phyloP scores from a whole-genome alignment of 2,329 filamentous ascomycete species.

The Fusarium pseudocircinatum region DNA sequence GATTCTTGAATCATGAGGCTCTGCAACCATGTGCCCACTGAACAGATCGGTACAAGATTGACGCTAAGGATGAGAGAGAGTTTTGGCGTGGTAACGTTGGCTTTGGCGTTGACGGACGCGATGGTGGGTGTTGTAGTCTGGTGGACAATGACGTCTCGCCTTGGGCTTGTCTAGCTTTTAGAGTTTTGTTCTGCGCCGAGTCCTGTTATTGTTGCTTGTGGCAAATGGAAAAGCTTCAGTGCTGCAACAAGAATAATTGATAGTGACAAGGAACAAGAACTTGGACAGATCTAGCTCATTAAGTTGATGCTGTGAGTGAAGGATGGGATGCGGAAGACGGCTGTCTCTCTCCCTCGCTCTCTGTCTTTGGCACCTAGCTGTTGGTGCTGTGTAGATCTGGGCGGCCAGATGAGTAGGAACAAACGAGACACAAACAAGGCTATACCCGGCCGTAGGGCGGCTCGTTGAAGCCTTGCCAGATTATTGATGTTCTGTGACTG shows the following conservation, averaged over 20 bases:
- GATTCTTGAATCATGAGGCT: conserved; percentile 40
- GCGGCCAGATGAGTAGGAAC: neutral
- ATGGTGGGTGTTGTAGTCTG: conserved; percentile 11
- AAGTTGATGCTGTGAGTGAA: neutral
- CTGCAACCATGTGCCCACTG: conserved; percentile 25
- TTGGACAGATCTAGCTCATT: neutral
- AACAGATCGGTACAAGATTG: conserved; percentile 4
- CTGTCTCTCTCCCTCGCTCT: neutral
- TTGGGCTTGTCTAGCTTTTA: neutral
- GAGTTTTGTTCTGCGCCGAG: conserved; percentile 14
- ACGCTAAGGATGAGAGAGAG: neutral
- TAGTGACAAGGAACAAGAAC: conserved; percentile 4
- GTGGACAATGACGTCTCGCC: conserved; percentile 39
- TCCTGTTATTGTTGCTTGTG: conserved; percentile 33
- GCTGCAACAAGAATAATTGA: conserved; percentile 1
- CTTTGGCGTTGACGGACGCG: conserved; percentile 3
- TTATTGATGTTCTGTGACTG: neutral
- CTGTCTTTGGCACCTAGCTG: neutral
- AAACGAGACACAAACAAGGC: neutral
- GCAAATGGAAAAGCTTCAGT: conserved; percentile 16
- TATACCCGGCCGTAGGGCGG: neutral
- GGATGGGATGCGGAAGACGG: neutral
- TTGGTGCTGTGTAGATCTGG: conserved; percentile 2
- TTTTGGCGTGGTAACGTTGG: conserved; percentile 25
- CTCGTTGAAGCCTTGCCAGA: neutral